Conservation (phyloP, 495 filamentous ascomycete genomes). For the Talaromyces borbonicus region DNA sequence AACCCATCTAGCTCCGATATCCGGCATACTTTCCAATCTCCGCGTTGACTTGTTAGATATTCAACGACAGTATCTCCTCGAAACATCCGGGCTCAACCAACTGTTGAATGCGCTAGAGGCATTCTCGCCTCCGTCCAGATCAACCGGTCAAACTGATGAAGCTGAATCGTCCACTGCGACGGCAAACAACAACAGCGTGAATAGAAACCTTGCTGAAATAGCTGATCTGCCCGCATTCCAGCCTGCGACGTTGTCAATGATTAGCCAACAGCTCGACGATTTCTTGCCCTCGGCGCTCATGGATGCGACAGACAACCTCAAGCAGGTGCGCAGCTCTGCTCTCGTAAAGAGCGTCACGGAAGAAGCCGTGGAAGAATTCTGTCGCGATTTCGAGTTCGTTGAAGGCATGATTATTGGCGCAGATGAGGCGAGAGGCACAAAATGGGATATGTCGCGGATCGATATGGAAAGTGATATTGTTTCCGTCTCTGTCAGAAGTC, state of each 20-base stretch:
- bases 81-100: constrained; percentile 59
- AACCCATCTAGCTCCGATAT: constrained; percentile 27
- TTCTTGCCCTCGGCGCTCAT: constrained; percentile 89
- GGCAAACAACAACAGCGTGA: constrained; percentile 22
- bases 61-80: constrained; percentile 55
- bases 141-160: constrained; percentile 12
- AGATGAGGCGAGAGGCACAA: constrained; percentile 39
- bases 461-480: constrained; percentile 18
- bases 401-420: constrained; percentile 57
- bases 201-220: constrained; percentile 45
- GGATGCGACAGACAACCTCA: constrained; percentile 77
- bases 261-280: constrained; percentile 73
- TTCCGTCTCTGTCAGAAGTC: constrained; percentile 9
- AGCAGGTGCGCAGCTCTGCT: constrained; percentile 53
- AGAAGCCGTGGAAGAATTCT: constrained; percentile 77
- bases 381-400: constrained; percentile 81
- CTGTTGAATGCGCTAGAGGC: constrained; percentile 56
- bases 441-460: constrained; percentile 17
- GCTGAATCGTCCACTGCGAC: constrained; percentile 27
- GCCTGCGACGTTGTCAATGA: constrained; percentile 47
- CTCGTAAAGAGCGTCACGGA: constrained; percentile 69
- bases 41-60: constrained; percentile 32
- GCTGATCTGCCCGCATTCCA: constrained; percentile 50
- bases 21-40: constrained; percentile 28
- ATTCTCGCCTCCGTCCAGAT: constrained; percentile 14